Base-by-base conservation (phyloP, 2,329 filamentous ascomycete species). In the Colletotrichum simmondsii region DNA sequence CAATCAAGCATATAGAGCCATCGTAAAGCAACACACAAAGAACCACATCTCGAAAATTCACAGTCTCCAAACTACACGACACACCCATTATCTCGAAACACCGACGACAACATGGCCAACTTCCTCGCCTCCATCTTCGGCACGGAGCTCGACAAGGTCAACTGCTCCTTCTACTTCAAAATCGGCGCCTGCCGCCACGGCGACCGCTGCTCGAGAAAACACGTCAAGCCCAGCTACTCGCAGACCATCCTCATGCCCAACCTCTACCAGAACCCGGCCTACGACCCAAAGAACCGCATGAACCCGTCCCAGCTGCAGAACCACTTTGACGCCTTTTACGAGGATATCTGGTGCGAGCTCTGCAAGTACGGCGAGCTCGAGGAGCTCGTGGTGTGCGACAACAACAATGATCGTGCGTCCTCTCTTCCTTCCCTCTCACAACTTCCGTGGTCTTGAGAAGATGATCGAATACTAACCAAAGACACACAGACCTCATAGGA, bases 311-410 rank as follows among this genome's bases (percentile, higher is more conserved):
- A 99, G 88, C 93, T 98, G 82, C 96, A 98, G 85, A 98, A 98
- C 87, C 97, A 99, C 90, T 99, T 99, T 82, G 97, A 99, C 85
- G 97, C 97, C 80, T 99, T 99, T 85, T 99, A 99, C 88, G 97
- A 99, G 87, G 97, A 99, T 83, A 95, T 99, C 77, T 99, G 97
- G 96, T 98, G 96, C 87, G 97, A 99, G 90, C 94, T 99, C 88
- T 98, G 97, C 92, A 95, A 97, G 86, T 99, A 97, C 83, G 97
- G 97, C 77, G 95, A 98, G 85, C 89, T 98, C 46, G 97, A 99
- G 86, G 97, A 99, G 86, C 91, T 99, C 14, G 97, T 99, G 14
- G 96, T 99, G 3, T 99, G 97, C 85, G 97, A 99, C 87, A 99
- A 99, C 85, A 98, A 98, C 85, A 99, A 99, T 85, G 97, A 99